Evolutionary conservation across 495 filamentous ascomycete genomes (phyloP), one percentile per base, ranked within the genome.

Genomic region (Collariella sp.): DNA sequence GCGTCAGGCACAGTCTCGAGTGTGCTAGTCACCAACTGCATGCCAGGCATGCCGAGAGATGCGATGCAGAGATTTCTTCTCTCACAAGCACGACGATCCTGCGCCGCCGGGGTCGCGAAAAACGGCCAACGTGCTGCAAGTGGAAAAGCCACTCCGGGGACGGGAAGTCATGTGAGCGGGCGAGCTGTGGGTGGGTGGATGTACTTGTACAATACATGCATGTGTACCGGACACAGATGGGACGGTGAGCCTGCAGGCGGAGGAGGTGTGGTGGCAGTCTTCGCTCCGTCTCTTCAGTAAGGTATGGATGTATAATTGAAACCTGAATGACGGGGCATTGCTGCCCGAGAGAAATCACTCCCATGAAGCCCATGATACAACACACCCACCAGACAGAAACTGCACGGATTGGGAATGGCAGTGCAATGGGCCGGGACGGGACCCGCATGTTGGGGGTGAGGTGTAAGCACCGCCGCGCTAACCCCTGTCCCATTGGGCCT

Each of bases 141-240:
- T 6, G 11, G 5, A 3, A 40, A 11, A 51, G 36, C 36, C 36
- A 31, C n/a, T 24, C 24, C 48, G 35, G 15, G 13, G 35, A 41
- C 47, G 23, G 36, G 16, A 41, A 38, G 22, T 51, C 48, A 51
- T 51, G 48, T 33, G 48, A 51, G 24, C n/a, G 3, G 20, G 40
- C n/a, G 38, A 16, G 15, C 7, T 16, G 38, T 15, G 35, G 5
- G 11, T 38, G 35, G 35, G 16, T 6, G 35, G 31, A 12, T 6
- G 5, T 34, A 12, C 5, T 34, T 12, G 31, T 12, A 34, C 6
- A 5, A 38, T 38, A 12, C 3, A 13, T 13, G 35, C 15, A 38
- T n/a, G 35, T 31, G 9, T 9, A 31, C 9, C 26, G 5, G 26
- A 31, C 26, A 31, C 26, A 9, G 26, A 31, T 31, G 26, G 26